A percentile compares a stretch with the other conserved stretches of the same genome.
Evolutionary conservation across 2,329 filamentous ascomycete species (phyloP).

Genomic region (Curvularia lunata): DNA sequence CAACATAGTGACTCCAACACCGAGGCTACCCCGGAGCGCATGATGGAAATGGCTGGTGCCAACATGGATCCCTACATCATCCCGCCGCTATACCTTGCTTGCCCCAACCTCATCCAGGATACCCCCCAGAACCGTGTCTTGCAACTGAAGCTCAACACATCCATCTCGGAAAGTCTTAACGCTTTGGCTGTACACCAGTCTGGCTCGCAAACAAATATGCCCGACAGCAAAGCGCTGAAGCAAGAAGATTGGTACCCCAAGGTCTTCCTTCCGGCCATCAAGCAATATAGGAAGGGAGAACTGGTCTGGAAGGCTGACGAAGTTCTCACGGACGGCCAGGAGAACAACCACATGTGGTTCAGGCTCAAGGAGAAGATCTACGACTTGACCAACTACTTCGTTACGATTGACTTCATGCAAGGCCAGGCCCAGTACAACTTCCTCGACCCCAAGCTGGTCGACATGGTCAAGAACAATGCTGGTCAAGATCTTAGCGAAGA

Average conservation of each 20-base stretch:
- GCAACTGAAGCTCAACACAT: constrained; percentile 66
- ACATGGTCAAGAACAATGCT: constrained; percentile 74
- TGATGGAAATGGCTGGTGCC: constrained; percentile 79
- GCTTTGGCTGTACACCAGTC: constrained; percentile 71
- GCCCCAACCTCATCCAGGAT: constrained; percentile 70
- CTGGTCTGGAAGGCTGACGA: constrained; percentile 71
- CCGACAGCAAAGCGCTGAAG: constrained; percentile 61
- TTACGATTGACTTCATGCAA: constrained; percentile 70
- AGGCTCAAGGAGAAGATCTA: constrained; percentile 78
- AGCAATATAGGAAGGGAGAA: constrained; percentile 85
- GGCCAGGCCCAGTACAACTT: constrained; percentile 69
- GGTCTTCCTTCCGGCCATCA: constrained; percentile 77
- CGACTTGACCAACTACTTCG: constrained; percentile 90
- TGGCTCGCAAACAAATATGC: constrained; percentile 65
- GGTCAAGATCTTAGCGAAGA: constrained; percentile 77
- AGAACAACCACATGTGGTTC: constrained; percentile 77
- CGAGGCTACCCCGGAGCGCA: constrained; percentile 65
- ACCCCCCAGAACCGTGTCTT: constrained; percentile 55
- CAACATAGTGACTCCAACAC: constrained; percentile 79
- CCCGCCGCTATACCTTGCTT: constrained; percentile 76
- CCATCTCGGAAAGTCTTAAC: constrained; percentile 57
- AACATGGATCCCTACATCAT: constrained; percentile 87
- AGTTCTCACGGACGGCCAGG: constrained; percentile 69
- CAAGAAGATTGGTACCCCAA: constrained; percentile 77
- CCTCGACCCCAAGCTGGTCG: constrained; percentile 70